phyloP scores from a whole-genome alignment of 495 filamentous ascomycete species.

The Neurospora intermedia region DNA sequence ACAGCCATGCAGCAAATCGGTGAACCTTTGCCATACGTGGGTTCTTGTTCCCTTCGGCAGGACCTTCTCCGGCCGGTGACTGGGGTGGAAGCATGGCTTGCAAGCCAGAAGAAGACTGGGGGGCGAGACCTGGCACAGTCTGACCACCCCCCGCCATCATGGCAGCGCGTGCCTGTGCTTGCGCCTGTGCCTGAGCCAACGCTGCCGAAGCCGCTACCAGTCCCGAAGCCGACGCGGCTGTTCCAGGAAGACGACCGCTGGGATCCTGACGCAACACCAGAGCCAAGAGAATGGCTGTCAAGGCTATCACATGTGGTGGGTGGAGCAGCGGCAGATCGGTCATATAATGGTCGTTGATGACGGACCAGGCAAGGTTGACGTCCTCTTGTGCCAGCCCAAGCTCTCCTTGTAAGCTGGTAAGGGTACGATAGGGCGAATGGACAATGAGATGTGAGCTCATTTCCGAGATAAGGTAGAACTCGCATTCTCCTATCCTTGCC shows the following conservation, averaged over 20 bases:
- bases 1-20: constrained; percentile 73
- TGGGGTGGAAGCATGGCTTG: background rate
- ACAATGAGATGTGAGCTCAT: constrained; percentile 91
- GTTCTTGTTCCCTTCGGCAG: constrained; percentile 9
- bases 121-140: constrained; percentile 1
- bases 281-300: constrained; percentile 81
- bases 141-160: constrained; percentile 6
- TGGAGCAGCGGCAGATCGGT: constrained; percentile 85
- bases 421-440: constrained; percentile 91
- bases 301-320: constrained; percentile 79
- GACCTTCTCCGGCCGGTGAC: constrained; percentile 7
- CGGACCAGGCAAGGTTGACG: constrained; percentile 61
- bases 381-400: constrained; percentile 72
- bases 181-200: constrained; percentile 29
- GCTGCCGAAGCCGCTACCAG: constrained; percentile 31
- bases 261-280: constrained; percentile 54
- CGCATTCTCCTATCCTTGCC: constrained; percentile 88
- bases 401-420: constrained; percentile 59
- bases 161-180: constrained; percentile 17
- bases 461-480: constrained; percentile 91
- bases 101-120: background rate
- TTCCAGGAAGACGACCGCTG: background rate
- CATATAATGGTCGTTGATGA: constrained; percentile 94
- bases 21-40: constrained; percentile 48
- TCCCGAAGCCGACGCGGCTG: constrained; percentile 15